These are phyloP conservation scores for Aspergillus neoniger DNA, from an alignment of 2,329 filamentous ascomycete species.

Conservation along the genomic window DNA sequence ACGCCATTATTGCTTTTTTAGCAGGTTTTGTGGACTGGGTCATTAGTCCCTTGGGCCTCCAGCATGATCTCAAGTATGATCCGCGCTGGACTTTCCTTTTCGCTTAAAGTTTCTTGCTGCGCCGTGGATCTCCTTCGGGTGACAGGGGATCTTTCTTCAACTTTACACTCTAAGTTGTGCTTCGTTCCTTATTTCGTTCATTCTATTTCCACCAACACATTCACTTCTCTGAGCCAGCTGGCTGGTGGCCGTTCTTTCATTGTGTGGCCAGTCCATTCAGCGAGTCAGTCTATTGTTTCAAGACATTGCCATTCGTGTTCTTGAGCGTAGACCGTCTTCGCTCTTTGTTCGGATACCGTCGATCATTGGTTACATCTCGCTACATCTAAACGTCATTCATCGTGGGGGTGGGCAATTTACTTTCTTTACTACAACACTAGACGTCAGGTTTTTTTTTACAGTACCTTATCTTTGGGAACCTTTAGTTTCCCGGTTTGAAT, in stretches of 20 bases:
- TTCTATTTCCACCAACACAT: neutral
- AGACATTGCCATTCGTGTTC: constrained; percentile 4
- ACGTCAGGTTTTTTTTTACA: neutral
- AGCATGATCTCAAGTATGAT: constrained; percentile 11
- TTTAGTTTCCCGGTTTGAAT: constrained; percentile 7
- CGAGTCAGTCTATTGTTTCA: constrained; percentile 5
- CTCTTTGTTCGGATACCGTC: neutral
- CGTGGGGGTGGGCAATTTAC: constrained; percentile 1
- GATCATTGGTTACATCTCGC: constrained; percentile 2
- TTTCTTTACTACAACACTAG: constrained; percentile 7
- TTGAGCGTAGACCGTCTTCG: neutral
- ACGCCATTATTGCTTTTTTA: constrained; percentile 15
- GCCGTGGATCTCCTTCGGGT: constrained; percentile 15
- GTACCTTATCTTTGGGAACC: neutral
- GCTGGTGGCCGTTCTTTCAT: constrained; percentile 14
- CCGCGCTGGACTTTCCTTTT: constrained; percentile 14
- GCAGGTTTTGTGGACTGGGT: neutral
- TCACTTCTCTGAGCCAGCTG: constrained; percentile 15
- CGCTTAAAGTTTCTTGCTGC: constrained; percentile 18
- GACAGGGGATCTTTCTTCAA: constrained; percentile 14
- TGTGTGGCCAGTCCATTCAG: constrained; percentile 1
- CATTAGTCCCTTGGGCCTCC: constrained; percentile 11
- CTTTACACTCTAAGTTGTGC: neutral
- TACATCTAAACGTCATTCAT: constrained; percentile 5
- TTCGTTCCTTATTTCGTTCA: constrained; percentile 12